phyloP scores from a whole-genome alignment of 192 early-diverging fungal species.

The Coemansia reversa region DNA sequence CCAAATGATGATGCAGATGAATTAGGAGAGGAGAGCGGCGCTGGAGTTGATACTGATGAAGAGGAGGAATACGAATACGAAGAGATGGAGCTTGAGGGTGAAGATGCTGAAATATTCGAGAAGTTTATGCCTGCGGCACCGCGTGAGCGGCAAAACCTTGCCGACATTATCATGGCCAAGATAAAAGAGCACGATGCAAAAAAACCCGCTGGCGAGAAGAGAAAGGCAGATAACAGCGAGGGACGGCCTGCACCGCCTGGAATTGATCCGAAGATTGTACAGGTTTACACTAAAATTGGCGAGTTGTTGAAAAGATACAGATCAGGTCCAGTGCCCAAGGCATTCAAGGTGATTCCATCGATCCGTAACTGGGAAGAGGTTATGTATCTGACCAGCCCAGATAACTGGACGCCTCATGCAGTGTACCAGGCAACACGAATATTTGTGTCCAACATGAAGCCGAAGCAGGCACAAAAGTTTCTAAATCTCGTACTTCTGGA shows the following conservation, averaged over 20 bases:
- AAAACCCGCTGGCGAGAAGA: not conserved
- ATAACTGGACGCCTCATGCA: constrained; percentile 95
- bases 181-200: constrained; percentile 73
- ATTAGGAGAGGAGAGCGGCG: constrained; percentile 14
- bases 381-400: constrained; percentile 85
- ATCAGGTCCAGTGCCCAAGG: constrained; percentile 93
- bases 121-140: constrained; percentile 90
- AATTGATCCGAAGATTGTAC: constrained; percentile 86
- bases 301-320: constrained; percentile 86
- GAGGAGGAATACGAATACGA: constrained; percentile 68
- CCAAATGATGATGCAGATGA: constrained; percentile 24
- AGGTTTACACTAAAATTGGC: constrained; percentile 89
- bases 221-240: constrained; percentile 2
- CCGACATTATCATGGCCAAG: constrained; percentile 96
- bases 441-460: constrained; percentile 97
- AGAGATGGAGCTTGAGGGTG: constrained; percentile 69
- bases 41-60: constrained; percentile 63
- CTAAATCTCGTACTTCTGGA: constrained; percentile 87
- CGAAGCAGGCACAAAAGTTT: constrained; percentile 89
- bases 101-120: constrained; percentile 82
- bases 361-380: constrained; percentile 97
- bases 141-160: constrained; percentile 80
- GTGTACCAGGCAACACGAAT: constrained; percentile 93
- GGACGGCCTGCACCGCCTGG: constrained; percentile 43
- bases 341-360: constrained; percentile 98